Base-by-base conservation (phyloP, 2,329 filamentous ascomycete genomes). In the Ilyonectria mors-panacis region DNA sequence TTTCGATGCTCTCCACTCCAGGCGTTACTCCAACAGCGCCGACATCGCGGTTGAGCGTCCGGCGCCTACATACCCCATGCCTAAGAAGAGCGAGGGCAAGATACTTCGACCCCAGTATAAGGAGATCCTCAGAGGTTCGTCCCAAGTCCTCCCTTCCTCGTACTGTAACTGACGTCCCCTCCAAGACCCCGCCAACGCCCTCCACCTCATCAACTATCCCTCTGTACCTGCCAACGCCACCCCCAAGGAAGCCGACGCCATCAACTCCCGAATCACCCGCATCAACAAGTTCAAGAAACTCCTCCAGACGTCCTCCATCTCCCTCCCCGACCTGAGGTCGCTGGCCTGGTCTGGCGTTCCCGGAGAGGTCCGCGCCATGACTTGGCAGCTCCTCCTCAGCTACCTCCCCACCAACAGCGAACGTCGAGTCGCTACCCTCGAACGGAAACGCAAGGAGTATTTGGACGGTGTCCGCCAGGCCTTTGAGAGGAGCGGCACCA, bases 251-350 rank as follows among this genome's bases (percentile, higher is more conserved):
- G 85, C 92, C 19, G 95, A 98, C 77, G 92, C 91, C 13, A 91
- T 97, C 78, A 95, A 93, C 63, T 93, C 95, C 50, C 91, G 94
- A 67, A 96, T 97, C 75, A 93, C 93, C 7, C 91, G 96, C 69
- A 99, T 99, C 79, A 98, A 99, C 83, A 98, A 98, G 79, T 99
- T 99, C 84, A 99, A 99, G 81, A 93, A 92, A 75, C 93, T 99
- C 59, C 86, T 99, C 7, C 96, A 99, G 82, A 90, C 95, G 23
- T 97, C 94, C 45, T 94, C 93, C 1, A 96, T 99, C 74, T 92
- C 94, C 2, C 83, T 98, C 2, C 85, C 92, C 19, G 95, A 98
- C 59, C 86, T 99, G 26, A 89, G 96, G 69, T 87, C 94, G 65
- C 86, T 94, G 35, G 94, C 96, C 33, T 99, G 97, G 96, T 96